Percentiles rank a stretch among this genome's conserved stretches.
Conservation (phyloP, 1,139 yeast genomes). For the Zhuliangozyma blackwelliae region DNA sequence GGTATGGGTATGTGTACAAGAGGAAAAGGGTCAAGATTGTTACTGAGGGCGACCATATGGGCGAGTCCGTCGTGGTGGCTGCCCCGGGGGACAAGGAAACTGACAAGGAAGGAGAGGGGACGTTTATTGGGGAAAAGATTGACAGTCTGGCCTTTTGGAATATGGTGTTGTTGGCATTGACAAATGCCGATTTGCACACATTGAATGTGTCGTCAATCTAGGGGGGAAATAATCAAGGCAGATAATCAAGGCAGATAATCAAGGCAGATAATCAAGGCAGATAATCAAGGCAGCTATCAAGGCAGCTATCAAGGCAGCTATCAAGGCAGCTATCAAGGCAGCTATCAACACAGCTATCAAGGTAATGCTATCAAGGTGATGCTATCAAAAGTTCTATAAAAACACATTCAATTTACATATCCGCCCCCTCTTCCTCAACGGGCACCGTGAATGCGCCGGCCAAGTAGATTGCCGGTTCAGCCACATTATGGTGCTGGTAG, state of each 20-base stretch:
- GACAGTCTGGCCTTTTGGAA: constrained; percentile 53
- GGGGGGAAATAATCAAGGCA: too few relatives aligned
- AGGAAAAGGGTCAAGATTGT: constrained; percentile 23
- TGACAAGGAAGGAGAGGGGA: constrained; percentile 32
- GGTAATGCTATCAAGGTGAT: too few relatives aligned
- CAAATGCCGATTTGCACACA: constrained; percentile 15
- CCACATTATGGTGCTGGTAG: constrained; percentile 77
- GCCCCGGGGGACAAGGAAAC: too few relatives aligned
- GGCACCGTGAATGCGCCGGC: constrained; percentile 80
- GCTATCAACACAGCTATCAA: too few relatives aligned
- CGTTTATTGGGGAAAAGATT: constrained; percentile 40
- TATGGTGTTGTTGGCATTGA: constrained; percentile 39
- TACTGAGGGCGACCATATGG: constrained; percentile 27
- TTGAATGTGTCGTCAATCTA: too few relatives aligned
- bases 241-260: too few relatives aligned
- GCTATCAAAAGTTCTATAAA: too few relatives aligned
- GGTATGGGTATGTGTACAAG: constrained; percentile 30
- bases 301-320: too few relatives aligned
- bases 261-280: too few relatives aligned
- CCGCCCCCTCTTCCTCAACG: constrained; percentile 41
- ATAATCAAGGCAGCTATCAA: too few relatives aligned
- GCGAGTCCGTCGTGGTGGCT: constrained; percentile 28
- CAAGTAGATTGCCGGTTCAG: constrained; percentile 81
- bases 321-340: too few relatives aligned
- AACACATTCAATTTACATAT: constrained; percentile 15